A percentile compares a stretch with the other conserved stretches of the same genome.
Conservation (phyloP, 805 yeast species). For the Ogataea dorogensis region DNA sequence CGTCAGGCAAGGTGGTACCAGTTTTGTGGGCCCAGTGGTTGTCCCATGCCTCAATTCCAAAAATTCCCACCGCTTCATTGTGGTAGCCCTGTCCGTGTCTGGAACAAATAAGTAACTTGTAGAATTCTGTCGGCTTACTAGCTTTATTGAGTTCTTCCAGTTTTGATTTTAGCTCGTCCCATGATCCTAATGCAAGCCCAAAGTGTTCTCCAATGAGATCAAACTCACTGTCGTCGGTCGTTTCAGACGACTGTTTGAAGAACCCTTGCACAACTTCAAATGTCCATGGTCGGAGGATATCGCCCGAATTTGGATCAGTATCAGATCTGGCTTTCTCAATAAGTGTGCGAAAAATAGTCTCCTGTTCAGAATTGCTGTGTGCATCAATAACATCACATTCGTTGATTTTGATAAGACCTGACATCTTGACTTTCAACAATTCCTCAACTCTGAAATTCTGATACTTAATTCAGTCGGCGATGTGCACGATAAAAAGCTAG, state of each 20-base stretch:
- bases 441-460: not conserved
- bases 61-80: slow-evolving; percentile 51
- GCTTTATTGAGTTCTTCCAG: slow-evolving; percentile 30
- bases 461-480: not conserved
- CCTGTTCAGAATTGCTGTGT: slow-evolving; percentile 22
- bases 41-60: slow-evolving; percentile 60
- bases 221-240: slow-evolving; percentile 47
- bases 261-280: slow-evolving; percentile 50
- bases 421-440: slow-evolving; percentile 6
- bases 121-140: slow-evolving; percentile 39
- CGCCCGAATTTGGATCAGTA: slow-evolving; percentile 28
- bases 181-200: slow-evolving; percentile 41
- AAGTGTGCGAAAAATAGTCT: slow-evolving; percentile 13
- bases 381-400: slow-evolving; percentile 32
- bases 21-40: slow-evolving; percentile 48
- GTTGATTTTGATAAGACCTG: slow-evolving; percentile 22
- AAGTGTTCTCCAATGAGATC: slow-evolving; percentile 42
- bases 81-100: slow-evolving; percentile 75
- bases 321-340: slow-evolving; percentile 14
- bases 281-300: slow-evolving; percentile 39
- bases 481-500: too few relatives aligned
- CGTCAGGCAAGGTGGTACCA: slow-evolving; percentile 43
- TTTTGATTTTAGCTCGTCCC: slow-evolving; percentile 39
- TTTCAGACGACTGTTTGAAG: slow-evolving; percentile 44
- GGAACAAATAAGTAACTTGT: slow-evolving; percentile 52